Conservation (phyloP, 148 eudicot genomes). For the Camellia sinensis region DNA sequence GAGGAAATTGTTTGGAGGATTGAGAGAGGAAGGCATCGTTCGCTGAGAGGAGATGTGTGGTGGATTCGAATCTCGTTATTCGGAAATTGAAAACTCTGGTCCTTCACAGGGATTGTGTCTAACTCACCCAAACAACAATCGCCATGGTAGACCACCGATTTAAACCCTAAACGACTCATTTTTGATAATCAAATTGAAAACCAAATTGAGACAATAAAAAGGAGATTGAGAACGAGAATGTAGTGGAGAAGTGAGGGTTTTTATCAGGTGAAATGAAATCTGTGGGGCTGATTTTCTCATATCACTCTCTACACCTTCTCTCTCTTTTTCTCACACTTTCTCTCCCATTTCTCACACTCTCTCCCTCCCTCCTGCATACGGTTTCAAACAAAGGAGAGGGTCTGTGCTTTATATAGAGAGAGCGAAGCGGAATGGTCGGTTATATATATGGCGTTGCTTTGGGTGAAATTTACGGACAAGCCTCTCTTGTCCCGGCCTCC, state of each 20-base stretch:
- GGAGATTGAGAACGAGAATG: neutral
- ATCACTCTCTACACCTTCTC: neutral
- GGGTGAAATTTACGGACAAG: constrained; percentile 17
- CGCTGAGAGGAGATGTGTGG: constrained; percentile 49
- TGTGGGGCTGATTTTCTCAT: no score
- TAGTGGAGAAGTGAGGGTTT: neutral
- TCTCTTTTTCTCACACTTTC: constrained; percentile 7
- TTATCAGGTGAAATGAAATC: neutral
- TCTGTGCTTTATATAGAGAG: constrained; percentile 13
- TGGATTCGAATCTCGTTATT: constrained; percentile 76
- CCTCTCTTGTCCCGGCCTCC: neutral
- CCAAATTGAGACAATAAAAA: neutral
- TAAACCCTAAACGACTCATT: constrained; percentile 66
- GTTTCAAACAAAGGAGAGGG: constrained; percentile 22
- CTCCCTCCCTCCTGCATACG: constrained; percentile 20
- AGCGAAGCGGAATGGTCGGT: neutral
- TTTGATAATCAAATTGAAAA: neutral
- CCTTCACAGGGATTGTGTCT: constrained; percentile 44
- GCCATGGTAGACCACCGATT: constrained; percentile 61
- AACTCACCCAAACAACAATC: constrained; percentile 57
- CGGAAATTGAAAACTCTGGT: constrained; percentile 54
- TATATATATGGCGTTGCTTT: constrained; percentile 5
- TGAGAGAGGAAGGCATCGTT: constrained; percentile 72
- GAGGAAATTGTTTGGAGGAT: constrained; percentile 66
- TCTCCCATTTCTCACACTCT: neutral